Percentiles rank a stretch among this genome's conserved stretches.
Evolutionary conservation across 495 filamentous ascomycete genomes (phyloP).

Genomic region (Chaetomidium leptoderma): DNA sequence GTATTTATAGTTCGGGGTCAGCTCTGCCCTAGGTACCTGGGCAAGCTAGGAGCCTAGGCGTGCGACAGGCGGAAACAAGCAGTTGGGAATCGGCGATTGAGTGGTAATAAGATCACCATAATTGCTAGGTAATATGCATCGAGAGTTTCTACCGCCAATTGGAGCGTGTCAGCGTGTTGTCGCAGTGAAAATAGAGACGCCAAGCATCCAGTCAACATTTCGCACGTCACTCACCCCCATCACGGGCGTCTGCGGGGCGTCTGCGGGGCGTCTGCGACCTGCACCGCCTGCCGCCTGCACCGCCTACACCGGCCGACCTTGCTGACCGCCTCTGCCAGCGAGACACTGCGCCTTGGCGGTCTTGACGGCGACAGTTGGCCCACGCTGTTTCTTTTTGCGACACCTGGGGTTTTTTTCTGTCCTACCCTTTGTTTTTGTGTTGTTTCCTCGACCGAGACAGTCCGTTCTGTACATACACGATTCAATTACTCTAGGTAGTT

Average conservation of each 20-base stretch:
- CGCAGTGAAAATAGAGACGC: background rate
- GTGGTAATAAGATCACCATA: background rate
- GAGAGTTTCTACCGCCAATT: background rate
- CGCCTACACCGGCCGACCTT: background rate
- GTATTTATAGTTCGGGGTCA: too few relatives aligned
- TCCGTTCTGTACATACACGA: too few relatives aligned
- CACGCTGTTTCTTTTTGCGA: background rate
- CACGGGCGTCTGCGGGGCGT: background rate
- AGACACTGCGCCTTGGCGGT: background rate
- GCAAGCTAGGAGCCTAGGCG: too few relatives aligned
- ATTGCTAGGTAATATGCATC: background rate
- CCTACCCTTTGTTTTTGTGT: background rate
- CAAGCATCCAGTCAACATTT: conserved; percentile 6
- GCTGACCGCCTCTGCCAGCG: conserved; percentile 13
- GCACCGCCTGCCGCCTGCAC: background rate
- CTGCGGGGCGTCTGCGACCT: background rate
- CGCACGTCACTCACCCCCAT: conserved; percentile 1
- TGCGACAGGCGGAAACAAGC: too few relatives aligned
- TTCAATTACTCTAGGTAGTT: too few relatives aligned
- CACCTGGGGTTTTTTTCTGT: background rate
- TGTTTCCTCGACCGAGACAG: background rate
- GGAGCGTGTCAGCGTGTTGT: background rate
- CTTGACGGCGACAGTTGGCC: background rate
- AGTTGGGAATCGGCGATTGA: too few relatives aligned
- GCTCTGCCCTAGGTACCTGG: too few relatives aligned